Evolutionary conservation across 805 yeast genomes (phyloP), one percentile per base, ranked within the genome.

Genomic region (Kluyveromyces wickerhamii): DNA sequence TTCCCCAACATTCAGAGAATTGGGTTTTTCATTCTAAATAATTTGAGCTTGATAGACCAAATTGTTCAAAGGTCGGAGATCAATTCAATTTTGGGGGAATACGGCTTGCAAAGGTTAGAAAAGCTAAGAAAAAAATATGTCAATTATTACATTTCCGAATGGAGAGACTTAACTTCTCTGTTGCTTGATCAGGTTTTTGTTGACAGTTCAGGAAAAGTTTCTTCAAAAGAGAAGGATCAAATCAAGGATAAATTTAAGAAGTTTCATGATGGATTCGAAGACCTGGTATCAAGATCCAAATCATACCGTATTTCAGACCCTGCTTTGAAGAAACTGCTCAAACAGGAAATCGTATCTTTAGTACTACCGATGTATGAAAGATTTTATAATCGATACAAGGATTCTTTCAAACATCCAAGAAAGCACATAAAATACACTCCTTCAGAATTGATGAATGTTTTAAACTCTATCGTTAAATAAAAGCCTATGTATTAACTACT

Each of bases 241-340:
- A 74, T 86, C 37, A 92, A 89, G 50, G 96, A 92, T 41, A 75
- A 84, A 51, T 86, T 85, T 61, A 74, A 72, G 43, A 78, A 71
- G 39, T 92, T 89, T 62, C 89, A 88, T 54, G 74, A 73, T 19
- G 79, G 79, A 28, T 83, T 92, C 52, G 97, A 92, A 35, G 83
- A 74, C 21, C 72, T 88, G 21, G 71, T 80, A 16, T 69, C 68
- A 20, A 75, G 71, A 37, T 83, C 82, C 51, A 78, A 75, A 47
- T 67, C 68, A 32, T 79, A 75, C 53, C 72, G 71, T 38, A 68
- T 86, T 29, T 72, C 77, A 7, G 94, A 86, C 51, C 67, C 74
- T 4, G 69, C 69, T 26, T 66, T 89, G 55, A 76, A 77, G 41
- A 67, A 71, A 38, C 72, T 69, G 36, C 61, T 92, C 45, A 68